A percentile compares a stretch with the other conserved stretches of the same genome.
Evolutionary conservation across 2,329 filamentous ascomycete genomes (phyloP).

Genomic region (Cladosporium halotolerans): DNA sequence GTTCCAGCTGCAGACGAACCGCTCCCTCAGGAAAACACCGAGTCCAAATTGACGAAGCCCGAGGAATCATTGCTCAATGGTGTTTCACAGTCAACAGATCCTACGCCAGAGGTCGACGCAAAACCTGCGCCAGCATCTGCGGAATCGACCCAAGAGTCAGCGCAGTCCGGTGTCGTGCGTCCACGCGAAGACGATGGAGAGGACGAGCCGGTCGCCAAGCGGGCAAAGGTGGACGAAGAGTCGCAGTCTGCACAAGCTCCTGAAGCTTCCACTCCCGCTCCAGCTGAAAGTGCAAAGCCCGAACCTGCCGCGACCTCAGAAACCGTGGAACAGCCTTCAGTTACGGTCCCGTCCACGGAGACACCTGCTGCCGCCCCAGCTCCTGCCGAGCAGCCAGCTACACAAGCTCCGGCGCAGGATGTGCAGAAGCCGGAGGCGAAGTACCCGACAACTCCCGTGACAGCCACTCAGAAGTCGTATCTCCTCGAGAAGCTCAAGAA

Average conservation of each 20-base stretch:
- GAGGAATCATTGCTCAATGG: constrained; percentile 10
- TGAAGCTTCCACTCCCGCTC: constrained; percentile 15
- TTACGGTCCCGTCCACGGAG: constrained; percentile 15
- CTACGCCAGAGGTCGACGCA: constrained; percentile 3
- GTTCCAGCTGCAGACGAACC: constrained; percentile 11
- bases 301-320: constrained; percentile 10
- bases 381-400: constrained; percentile 11
- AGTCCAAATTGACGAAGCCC: constrained; percentile 1
- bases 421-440: constrained; percentile 12
- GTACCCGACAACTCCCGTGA: constrained; percentile 45
- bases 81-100: constrained; percentile 3
- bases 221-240: constrained; percentile 62
- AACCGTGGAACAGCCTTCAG: not conserved
- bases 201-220: constrained; percentile 68
- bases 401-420: constrained; percentile 6
- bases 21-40: not conserved
- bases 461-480: constrained; percentile 54
- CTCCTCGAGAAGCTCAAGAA: constrained; percentile 62
- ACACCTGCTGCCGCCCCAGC: constrained; percentile 20
- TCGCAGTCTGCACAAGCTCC: constrained; percentile 18
- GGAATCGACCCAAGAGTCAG: constrained; percentile 12
- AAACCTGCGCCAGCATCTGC: not conserved
- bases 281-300: not conserved
- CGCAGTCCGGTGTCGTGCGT: constrained; percentile 46
- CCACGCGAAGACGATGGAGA: constrained; percentile 68